Percentiles rank a stretch among this genome's conserved stretches.
These are phyloP conservation scores for Puccinia novopanici DNA, from an alignment of 1,284 basidiomycete genomes.

Conservation along the genomic window DNA sequence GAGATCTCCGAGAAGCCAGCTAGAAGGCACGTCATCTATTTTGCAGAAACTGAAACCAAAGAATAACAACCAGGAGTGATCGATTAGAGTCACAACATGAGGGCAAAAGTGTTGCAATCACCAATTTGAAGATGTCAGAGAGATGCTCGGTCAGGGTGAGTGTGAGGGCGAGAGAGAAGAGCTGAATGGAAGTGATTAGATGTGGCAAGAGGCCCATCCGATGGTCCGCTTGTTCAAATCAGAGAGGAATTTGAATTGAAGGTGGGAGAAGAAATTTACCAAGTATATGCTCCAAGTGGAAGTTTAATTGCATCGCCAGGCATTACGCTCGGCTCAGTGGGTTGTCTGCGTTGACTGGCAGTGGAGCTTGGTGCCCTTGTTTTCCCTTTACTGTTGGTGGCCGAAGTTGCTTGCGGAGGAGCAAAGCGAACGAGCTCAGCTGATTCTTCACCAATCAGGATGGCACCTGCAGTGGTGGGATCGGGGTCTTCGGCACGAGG, in stretches of 20 bases:
- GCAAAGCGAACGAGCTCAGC: slow-evolving; percentile 13
- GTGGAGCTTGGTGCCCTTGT: background rate
- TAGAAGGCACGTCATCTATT: slow-evolving; percentile 17
- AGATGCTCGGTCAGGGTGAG: background rate
- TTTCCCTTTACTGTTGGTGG: slow-evolving; percentile 2
- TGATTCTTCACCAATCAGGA: slow-evolving; percentile 42
- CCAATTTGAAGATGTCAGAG: background rate
- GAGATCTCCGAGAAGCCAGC: slow-evolving; percentile 40
- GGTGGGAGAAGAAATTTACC: slow-evolving; percentile 10
- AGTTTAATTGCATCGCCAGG: background rate
- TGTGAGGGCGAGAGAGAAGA: background rate
- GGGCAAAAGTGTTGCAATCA: background rate
- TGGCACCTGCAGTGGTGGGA: slow-evolving; percentile 4
- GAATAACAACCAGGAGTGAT: slow-evolving; percentile 6
- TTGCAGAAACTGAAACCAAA: slow-evolving; percentile 30
- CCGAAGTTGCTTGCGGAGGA: background rate
- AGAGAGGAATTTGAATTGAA: background rate
- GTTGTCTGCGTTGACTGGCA: background rate
- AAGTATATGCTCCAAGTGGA: slow-evolving; percentile 41
- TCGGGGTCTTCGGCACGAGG: background rate
- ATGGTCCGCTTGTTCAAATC: background rate
- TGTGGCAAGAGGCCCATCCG: background rate
- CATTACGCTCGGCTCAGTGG: background rate
- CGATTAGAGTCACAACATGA: background rate
- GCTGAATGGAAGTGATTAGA: background rate